phyloP scores from a whole-genome alignment of 1,139 yeast genomes.

The Candida tetrigidarum region DNA sequence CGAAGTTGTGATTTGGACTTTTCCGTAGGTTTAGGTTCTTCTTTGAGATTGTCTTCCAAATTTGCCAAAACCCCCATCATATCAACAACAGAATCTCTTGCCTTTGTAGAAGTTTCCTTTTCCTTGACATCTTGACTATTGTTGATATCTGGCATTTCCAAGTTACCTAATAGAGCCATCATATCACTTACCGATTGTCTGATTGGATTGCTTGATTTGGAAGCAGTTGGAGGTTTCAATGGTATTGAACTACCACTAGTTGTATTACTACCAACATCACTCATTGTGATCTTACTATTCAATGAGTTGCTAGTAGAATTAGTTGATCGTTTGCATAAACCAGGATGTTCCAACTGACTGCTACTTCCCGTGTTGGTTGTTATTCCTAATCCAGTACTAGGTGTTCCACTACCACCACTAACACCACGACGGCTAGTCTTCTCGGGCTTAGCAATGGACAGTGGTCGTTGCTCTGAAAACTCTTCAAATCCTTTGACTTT shows the following conservation, averaged over 20 bases:
- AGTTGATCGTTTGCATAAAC: not conserved
- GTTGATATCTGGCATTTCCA: slow-evolving; percentile 15
- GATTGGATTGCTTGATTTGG: not conserved
- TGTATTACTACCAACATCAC: slow-evolving; percentile 4
- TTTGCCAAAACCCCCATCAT: slow-evolving; percentile 24
- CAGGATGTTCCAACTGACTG: slow-evolving; percentile 9
- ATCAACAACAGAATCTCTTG: slow-evolving; percentile 10
- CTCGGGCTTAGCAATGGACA: not conserved
- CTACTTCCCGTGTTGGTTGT: not conserved
- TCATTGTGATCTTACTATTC: not conserved
- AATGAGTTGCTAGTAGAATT: slow-evolving; percentile 2
- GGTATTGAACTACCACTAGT: not conserved
- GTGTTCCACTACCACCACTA: too few relatives aligned
- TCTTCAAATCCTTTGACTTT: slow-evolving; percentile 23
- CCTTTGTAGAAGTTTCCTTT: not conserved
- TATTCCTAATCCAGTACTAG: slow-evolving; percentile 19
- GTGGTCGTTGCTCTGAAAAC: slow-evolving; percentile 11
- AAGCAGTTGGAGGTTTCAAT: not conserved
- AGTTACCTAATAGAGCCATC: slow-evolving; percentile 23
- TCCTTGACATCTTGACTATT: not conserved
- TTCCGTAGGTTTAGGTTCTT: slow-evolving; percentile 1
- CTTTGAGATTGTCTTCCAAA: slow-evolving; percentile 10
- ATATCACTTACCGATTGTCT: slow-evolving; percentile 22
- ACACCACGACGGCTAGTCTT: too few relatives aligned
- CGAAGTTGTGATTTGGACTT: slow-evolving; percentile 13